These are phyloP conservation scores for Calendula officinalis DNA, from an alignment of 129 eudicot genomes.

Conservation along the genomic window DNA sequence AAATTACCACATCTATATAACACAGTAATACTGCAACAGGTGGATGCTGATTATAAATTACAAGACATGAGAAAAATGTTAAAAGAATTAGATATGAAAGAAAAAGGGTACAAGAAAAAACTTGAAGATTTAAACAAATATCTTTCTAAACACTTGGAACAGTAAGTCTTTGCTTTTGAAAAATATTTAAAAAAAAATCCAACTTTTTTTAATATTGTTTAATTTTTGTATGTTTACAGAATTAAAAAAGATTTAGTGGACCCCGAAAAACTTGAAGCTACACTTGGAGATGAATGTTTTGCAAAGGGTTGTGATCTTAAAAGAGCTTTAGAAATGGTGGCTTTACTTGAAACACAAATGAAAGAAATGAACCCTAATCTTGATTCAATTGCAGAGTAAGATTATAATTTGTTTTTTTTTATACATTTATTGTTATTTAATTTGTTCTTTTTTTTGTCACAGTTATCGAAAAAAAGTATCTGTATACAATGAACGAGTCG, in stretches of 20 bases:
- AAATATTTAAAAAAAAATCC: neutral
- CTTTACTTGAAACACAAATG: conserved; percentile 80
- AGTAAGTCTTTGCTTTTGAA: conserved; percentile 43
- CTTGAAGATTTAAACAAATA: conserved; percentile 61
- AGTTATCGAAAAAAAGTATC: conserved; percentile 79
- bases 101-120: conserved; percentile 73
- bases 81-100: conserved; percentile 83
- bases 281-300: conserved; percentile 64
- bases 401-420: conserved; percentile 7
- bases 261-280: conserved; percentile 77
- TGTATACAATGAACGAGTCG: conserved; percentile 80
- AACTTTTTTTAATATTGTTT: neutral
- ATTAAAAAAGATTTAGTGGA: conserved; percentile 86
- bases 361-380: conserved; percentile 98
- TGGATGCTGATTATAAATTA: conserved; percentile 91
- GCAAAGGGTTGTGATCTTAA: conserved; percentile 57
- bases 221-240: conserved; percentile 35
- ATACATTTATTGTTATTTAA: neutral
- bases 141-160: conserved; percentile 79
- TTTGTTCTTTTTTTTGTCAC: conserved; percentile 8
- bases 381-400: conserved; percentile 94
- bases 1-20: neutral
- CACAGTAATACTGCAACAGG: conserved; percentile 41
- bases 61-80: conserved; percentile 74
- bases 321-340: conserved; percentile 78